A percentile compares a stretch with the other conserved stretches of the same genome.
Evolutionary conservation across 768 basidiomycete species (phyloP).

Genomic region (Tremella yokohamensis): DNA sequence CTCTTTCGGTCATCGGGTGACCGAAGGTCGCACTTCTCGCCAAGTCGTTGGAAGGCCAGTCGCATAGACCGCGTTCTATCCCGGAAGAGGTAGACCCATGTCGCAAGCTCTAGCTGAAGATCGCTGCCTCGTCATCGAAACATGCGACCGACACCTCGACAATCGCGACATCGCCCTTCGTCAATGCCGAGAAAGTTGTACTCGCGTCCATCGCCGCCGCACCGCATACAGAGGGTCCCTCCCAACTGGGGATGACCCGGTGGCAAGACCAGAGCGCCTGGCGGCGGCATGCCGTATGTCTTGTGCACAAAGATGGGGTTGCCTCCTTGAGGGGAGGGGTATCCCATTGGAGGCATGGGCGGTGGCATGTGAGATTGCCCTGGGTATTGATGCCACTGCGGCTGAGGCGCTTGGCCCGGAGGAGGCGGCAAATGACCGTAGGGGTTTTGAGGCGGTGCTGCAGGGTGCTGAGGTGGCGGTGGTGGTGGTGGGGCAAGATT

Average conservation of each 20-base stretch:
- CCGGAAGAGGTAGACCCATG: too few species aligned
- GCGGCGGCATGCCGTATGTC: slow-evolving; percentile 21
- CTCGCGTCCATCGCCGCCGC: slow-evolving; percentile 38
- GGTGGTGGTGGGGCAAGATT: background rate
- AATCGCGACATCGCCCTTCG: slow-evolving; percentile 34
- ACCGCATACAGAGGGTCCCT: slow-evolving; percentile 35
- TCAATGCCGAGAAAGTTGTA: slow-evolving; percentile 39
- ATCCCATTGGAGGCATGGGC: slow-evolving; percentile 17
- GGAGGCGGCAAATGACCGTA: background rate
- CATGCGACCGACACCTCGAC: slow-evolving; percentile 33
- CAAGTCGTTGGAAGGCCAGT: too few species aligned
- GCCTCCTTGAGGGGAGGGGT: slow-evolving; percentile 7
- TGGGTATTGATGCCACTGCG: slow-evolving; percentile 22
- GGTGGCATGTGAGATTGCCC: slow-evolving; percentile 21
- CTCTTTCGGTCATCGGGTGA: too few species aligned
- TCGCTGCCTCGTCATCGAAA: too few species aligned
- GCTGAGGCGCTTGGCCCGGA: background rate
- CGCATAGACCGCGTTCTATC: too few species aligned
- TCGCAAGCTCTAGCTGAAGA: too few species aligned
- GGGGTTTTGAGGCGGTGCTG: background rate
- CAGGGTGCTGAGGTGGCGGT: background rate
- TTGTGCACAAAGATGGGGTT: slow-evolving; percentile 28
- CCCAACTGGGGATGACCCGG: slow-evolving; percentile 47
- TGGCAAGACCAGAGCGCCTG: slow-evolving; percentile 32
- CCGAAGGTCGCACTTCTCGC: too few species aligned